Base-by-base conservation (phyloP, 208 protist genomes). In the Acanthamoeba quina region DNA sequence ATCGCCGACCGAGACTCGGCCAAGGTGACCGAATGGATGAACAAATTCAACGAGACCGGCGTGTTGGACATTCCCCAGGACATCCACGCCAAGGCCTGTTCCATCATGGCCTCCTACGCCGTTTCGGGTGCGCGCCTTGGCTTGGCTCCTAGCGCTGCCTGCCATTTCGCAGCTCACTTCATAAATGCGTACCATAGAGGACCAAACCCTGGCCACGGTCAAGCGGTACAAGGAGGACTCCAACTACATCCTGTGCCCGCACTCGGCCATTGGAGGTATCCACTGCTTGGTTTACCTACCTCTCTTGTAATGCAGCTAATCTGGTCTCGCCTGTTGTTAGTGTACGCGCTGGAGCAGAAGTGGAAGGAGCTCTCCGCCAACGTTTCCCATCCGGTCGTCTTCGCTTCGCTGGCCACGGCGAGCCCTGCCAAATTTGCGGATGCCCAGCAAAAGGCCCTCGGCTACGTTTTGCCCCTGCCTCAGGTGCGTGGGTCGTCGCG, bases 391-490 rank as follows among this genome's bases (percentile, higher is more conserved):
- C 82, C 82, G 11, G n/a, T 90, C n/a, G 21, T 26, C 58, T 90
- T 90, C 31, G 82, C 49, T 3, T 92, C 62, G 31, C 58, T 92
- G n/a, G 88, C 88, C 34, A 92, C 88, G 6, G 88, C 88, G 47
- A 70, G 64, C 29, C 88, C 88, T 31, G 88, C 88, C 37, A 92
- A 92, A 34, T 92, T 92, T 41, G 44, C 88, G 0, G 88, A 92
- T 34, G 88, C 88, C 29, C 62, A 78, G 66, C 31, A 92, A 62
- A 70, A 80, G 66, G 88, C 88, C 19, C 41, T 92, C 19, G 88
- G 88, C 44, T 76, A 54, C 47, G 64, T 78, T 10, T 31, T 60
- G 44, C 56, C 88, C n/a, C 29, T 78, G 58, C 58, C 58, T 62
- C 58, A 62, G 58, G 58, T 62, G 21, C 0, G 54, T 21, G 15